These are phyloP conservation scores for Zangia roseola DNA, from an alignment of 768 basidiomycete species.

Conservation along the genomic window DNA sequence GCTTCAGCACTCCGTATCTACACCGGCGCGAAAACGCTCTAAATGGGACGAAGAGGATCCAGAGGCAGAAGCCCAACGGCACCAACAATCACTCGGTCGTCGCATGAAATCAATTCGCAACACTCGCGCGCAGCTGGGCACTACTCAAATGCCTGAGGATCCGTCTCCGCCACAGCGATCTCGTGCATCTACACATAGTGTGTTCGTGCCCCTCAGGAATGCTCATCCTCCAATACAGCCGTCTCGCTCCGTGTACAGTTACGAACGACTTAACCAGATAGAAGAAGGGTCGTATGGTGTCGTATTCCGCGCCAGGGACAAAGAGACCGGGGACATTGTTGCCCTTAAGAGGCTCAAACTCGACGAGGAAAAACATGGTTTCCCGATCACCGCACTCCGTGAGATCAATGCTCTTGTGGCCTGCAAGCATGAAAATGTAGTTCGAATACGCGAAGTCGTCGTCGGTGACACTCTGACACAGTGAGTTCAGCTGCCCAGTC, in stretches of 20 bases:
- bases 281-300: slow-evolving; percentile 99
- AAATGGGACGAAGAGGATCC: slow-evolving; percentile 65
- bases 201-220: slow-evolving; percentile 73
- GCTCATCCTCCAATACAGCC: slow-evolving; percentile 77
- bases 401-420: slow-evolving; percentile 97
- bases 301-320: slow-evolving; percentile 95
- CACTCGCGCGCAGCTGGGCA: slow-evolving; percentile 12
- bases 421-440: slow-evolving; percentile 93
- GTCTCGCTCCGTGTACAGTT: slow-evolving; percentile 91
- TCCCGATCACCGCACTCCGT: slow-evolving; percentile 93
- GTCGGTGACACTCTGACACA: slow-evolving; percentile 98
- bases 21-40: slow-evolving; percentile 70
- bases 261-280: slow-evolving; percentile 94
- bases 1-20: slow-evolving; percentile 39
- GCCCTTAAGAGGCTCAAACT: slow-evolving; percentile 97
- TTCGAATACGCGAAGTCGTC: slow-evolving; percentile 94
- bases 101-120: slow-evolving; percentile 43
- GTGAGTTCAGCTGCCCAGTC: slow-evolving; percentile 55
- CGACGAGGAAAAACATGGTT: slow-evolving; percentile 98
- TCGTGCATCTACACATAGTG: slow-evolving; percentile 44
- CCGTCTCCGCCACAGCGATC: slow-evolving; percentile 18
- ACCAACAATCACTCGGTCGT: slow-evolving; percentile 50
- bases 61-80: slow-evolving; percentile 33
- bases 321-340: slow-evolving; percentile 92
- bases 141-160: slow-evolving; percentile 15